These are phyloP conservation scores for Quercus berberidifolia DNA, from an alignment of 306 rosid species.

Conservation along the genomic window DNA sequence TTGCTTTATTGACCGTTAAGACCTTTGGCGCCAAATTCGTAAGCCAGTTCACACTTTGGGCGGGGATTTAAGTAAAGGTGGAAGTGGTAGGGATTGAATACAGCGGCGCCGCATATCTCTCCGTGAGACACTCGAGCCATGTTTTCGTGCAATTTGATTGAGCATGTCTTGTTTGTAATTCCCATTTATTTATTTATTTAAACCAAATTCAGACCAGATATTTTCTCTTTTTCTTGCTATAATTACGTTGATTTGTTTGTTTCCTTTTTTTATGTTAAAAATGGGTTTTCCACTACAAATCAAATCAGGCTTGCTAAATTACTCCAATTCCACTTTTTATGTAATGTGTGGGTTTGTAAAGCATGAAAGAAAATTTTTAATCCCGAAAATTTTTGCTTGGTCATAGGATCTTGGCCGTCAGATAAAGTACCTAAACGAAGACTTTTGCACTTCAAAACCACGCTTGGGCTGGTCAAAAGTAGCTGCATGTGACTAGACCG, in stretches of 20 bases:
- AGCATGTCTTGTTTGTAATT: slow-evolving; percentile 16
- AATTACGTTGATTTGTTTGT: not conserved
- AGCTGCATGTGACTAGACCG: not conserved
- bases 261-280: not conserved
- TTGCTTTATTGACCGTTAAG: slow-evolving; percentile 49
- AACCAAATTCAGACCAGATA: not conserved
- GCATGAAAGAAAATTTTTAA: not conserved
- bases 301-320: not conserved
- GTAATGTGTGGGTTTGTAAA: not conserved
- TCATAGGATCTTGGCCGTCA: no score
- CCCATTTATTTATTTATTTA: not conserved
- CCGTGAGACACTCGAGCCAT: slow-evolving; percentile 33
- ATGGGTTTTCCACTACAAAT: not conserved
- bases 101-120: slow-evolving; percentile 42
- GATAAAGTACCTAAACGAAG: not conserved
- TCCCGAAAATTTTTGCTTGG: not conserved
- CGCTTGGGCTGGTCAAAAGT: not conserved
- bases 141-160: slow-evolving; percentile 26
- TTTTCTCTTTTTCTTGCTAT: not conserved
- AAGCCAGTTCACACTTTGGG: not conserved
- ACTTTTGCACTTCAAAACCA: not conserved
- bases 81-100: not conserved
- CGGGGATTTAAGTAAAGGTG: not conserved
- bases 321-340: not conserved
- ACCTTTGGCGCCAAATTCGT: slow-evolving; percentile 48